These are phyloP conservation scores for Amaranthus palmeri DNA, from an alignment of 148 eudicot species.

Conservation along the genomic window DNA sequence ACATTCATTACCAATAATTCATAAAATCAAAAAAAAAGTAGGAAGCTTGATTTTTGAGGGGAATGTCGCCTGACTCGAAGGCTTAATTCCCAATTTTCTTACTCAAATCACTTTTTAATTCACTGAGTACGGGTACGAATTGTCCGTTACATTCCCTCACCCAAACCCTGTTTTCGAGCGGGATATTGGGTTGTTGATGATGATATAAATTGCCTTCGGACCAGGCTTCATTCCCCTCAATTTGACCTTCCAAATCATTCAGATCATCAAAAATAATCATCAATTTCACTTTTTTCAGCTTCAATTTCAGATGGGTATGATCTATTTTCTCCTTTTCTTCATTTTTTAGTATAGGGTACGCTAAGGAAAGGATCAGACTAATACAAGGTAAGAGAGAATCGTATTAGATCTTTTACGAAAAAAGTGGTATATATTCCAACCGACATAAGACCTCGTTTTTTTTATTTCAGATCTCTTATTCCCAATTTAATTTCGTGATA, in stretches of 20 bases:
- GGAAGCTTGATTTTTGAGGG: slow-evolving; percentile 44
- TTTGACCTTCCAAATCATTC: slow-evolving; percentile 20
- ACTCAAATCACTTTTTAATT: no score
- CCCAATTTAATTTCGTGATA: no score
- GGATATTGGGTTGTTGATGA: no score
- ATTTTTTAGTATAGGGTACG: not conserved
- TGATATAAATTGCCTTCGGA: slow-evolving; percentile 20
- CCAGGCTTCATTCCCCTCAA: slow-evolving; percentile 43
- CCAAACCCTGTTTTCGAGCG: no score
- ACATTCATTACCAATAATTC: not conserved
- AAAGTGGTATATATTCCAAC: no score
- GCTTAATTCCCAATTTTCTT: not conserved
- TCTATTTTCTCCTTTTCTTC: not conserved
- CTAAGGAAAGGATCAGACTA: no score
- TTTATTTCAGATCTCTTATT: no score
- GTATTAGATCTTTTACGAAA: no score
- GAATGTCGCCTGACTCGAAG: slow-evolving; percentile 56
- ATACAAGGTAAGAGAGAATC: no score
- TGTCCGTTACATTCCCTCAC: no score
- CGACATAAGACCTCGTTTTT: no score
- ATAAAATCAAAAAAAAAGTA: not conserved
- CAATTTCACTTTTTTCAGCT: not conserved
- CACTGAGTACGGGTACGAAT: no score
- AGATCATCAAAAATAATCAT: not conserved
- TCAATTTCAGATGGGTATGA: slow-evolving; percentile 14